These are phyloP conservation scores for Musa balbisiana DNA, from an alignment of 202 grass and related monocot genomes.

Conservation along the genomic window DNA sequence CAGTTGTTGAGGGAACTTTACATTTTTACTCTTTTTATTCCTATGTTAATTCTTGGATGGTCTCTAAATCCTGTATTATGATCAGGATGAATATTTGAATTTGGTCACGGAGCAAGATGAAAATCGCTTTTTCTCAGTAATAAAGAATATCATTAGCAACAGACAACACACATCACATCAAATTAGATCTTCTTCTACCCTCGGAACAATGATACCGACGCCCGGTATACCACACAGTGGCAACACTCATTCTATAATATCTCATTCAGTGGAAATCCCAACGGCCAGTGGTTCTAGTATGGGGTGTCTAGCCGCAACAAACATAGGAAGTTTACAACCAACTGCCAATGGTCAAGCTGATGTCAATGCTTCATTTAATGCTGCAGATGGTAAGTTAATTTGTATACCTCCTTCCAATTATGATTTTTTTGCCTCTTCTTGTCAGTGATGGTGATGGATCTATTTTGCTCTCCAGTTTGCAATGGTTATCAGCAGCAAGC, in stretches of 20 bases:
- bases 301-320: constrained; percentile 39
- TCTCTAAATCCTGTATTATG: neutral
- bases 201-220: constrained; percentile 81
- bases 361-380: constrained; percentile 25
- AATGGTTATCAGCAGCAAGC: constrained; percentile 60
- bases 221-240: constrained; percentile 67
- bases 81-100: constrained; percentile 61
- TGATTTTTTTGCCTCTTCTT: no score
- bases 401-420: neutral
- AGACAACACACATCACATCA: constrained; percentile 17
- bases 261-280: constrained; percentile 55
- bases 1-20: neutral
- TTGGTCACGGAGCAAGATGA: constrained; percentile 51
- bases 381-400: constrained; percentile 6
- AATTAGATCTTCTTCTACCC: constrained; percentile 52
- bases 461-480: constrained; percentile 43
- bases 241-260: constrained; percentile 42
- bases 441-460: constrained; percentile 20
- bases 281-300: neutral
- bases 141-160: constrained; percentile 48
- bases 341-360: constrained; percentile 30
- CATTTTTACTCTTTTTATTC: neutral
- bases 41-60: neutral
- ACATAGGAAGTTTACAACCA: constrained; percentile 44
- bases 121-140: constrained; percentile 42